Conservation (phyloP, 192 early-diverging fungal genomes). For the Rhizoclosmatium globosum region DNA sequence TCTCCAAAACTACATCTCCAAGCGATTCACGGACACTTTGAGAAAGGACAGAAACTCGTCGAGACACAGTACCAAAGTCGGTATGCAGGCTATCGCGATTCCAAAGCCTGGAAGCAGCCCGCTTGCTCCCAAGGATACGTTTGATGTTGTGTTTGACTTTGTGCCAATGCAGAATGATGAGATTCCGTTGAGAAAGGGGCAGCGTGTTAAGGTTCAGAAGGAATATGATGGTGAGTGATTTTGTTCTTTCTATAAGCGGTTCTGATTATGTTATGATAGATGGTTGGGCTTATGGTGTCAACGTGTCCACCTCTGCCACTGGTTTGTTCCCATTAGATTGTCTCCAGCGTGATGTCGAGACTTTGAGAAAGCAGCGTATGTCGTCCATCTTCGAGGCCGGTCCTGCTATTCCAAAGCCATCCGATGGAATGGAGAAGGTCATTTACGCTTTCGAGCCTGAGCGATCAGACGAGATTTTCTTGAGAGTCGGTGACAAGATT, state of each 20-base stretch:
- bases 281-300: slow-evolving; percentile 30
- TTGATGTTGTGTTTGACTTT: slow-evolving; percentile 8
- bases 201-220: slow-evolving; percentile 10
- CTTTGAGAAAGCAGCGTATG: slow-evolving; percentile 13
- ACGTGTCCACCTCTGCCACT: slow-evolving; percentile 6
- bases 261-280: neutral
- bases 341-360: neutral
- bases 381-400: slow-evolving; percentile 15
- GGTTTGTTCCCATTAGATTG: slow-evolving; percentile 29
- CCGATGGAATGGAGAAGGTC: neutral
- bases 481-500: slow-evolving; percentile 2
- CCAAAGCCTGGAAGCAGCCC: neutral
- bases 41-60: neutral
- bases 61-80: neutral
- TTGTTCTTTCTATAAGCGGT: neutral
- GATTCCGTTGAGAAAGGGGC: slow-evolving; percentile 4
- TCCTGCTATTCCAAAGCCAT: neutral
- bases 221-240: slow-evolving; percentile 17
- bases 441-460: slow-evolving; percentile 20
- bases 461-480: slow-evolving; percentile 7
- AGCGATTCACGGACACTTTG: neutral
- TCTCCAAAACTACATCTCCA: slow-evolving; percentile 13
- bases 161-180: neutral
- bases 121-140: slow-evolving; percentile 5
- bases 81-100: neutral